These are phyloP conservation scores for Tolypocladium ovalisporum DNA, from an alignment of 2,329 filamentous ascomycete species.

Conservation along the genomic window DNA sequence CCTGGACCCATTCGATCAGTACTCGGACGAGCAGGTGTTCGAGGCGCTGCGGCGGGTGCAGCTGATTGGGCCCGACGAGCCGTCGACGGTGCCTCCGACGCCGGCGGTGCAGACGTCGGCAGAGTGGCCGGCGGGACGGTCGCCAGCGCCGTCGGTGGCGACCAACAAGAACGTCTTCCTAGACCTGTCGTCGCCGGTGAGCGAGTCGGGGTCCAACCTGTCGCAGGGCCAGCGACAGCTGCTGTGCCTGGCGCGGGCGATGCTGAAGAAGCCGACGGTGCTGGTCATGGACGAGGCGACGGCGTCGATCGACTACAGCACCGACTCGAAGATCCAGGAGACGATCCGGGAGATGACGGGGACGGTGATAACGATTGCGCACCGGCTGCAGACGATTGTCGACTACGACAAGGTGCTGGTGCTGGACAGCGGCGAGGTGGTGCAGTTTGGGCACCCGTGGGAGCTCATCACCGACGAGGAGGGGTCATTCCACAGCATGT, in stretches of 20 bases:
- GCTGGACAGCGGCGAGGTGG: constrained; percentile 75
- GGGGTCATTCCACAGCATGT: constrained; percentile 54
- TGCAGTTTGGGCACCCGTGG: constrained; percentile 87
- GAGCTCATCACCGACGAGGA: constrained; percentile 63
- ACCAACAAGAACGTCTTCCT: constrained; percentile 94
- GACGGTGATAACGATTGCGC: constrained; percentile 94
- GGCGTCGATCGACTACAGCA: constrained; percentile 92
- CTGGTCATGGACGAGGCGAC: constrained; percentile 99
- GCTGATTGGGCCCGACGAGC: constrained; percentile 57
- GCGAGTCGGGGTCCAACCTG: constrained; percentile 86
- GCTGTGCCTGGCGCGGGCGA: constrained; percentile 81
- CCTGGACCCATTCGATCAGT: constrained; percentile 81
- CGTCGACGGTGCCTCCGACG: constrained; percentile 16
- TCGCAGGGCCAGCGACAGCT: constrained; percentile 95
- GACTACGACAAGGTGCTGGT: constrained; percentile 98
- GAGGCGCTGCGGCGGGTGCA: constrained; percentile 79
- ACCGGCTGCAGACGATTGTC: constrained; percentile 90
- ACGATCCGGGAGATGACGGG: constrained; percentile 88
- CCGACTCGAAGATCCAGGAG: constrained; percentile 90
- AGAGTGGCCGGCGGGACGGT: constrained; percentile 7
- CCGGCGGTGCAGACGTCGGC: constrained; percentile 8
- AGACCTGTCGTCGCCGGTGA: constrained; percentile 71
- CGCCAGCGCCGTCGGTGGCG: constrained; percentile 23
- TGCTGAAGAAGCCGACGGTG: constrained; percentile 84
- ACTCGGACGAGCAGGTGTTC: constrained; percentile 86